Conservation (phyloP, 176 grass and related monocot species). For the Paspalum notatum region DNA sequence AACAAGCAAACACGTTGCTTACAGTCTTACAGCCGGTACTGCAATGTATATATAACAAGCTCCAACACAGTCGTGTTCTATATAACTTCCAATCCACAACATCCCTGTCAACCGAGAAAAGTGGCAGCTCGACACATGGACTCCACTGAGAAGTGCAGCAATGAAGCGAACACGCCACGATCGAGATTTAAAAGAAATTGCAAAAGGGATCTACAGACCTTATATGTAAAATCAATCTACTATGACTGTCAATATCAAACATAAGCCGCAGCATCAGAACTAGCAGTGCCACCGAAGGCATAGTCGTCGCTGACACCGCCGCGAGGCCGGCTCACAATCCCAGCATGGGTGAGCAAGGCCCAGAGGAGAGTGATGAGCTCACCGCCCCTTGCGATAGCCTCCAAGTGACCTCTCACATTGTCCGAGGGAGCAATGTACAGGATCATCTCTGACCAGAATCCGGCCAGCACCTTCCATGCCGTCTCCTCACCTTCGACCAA, state of each 20-base stretch:
- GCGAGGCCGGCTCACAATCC: neutral
- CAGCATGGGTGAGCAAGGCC: conserved; percentile 17
- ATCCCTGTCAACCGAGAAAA: no score
- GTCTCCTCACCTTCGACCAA: neutral
- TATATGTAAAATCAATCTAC: neutral
- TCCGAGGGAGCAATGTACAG: conserved; percentile 7
- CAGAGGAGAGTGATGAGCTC: conserved; percentile 41
- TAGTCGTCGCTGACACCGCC: neutral
- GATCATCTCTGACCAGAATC: conserved; percentile 30
- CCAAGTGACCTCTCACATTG: neutral
- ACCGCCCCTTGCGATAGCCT: conserved; percentile 26
- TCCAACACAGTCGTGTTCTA: no score
- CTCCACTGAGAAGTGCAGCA: no score
- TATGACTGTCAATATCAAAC: neutral
- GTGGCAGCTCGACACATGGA: no score
- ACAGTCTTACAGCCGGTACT: no score
- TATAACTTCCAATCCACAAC: no score
- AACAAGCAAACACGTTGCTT: no score
- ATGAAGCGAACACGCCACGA: no score
- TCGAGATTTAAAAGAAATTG: neutral
- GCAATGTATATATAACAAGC: no score
- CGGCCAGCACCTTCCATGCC: neutral
- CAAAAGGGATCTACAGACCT: neutral
- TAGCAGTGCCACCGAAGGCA: neutral
- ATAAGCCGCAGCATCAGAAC: neutral